Conservation (phyloP, 306 rosid genomes). For the Cicer bijugum region DNA sequence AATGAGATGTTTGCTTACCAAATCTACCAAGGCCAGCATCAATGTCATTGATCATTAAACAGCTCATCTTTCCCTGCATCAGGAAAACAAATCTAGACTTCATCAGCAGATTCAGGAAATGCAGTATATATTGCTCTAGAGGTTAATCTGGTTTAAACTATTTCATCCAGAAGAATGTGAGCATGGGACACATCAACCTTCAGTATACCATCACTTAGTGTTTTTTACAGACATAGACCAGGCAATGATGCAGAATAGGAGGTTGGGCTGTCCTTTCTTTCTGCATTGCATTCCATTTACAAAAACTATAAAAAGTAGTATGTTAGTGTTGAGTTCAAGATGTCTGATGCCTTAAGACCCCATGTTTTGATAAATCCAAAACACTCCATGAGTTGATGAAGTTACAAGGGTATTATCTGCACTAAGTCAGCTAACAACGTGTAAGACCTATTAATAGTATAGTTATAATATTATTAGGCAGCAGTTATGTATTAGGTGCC, state of each 20-base stretch:
- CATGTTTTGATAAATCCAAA: background rate
- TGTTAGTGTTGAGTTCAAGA: conserved; percentile 3
- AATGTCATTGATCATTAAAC: conserved; percentile 95
- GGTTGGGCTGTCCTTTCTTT: conserved; percentile 2
- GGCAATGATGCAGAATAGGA: conserved; percentile 6
- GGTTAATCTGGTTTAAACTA: conserved; percentile 25
- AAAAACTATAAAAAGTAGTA: conserved; percentile 5
- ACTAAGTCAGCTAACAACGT: background rate
- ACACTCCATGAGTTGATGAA: background rate
- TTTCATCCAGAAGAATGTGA: conserved; percentile 33
- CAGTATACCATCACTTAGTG: background rate
- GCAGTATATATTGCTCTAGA: conserved; percentile 17
- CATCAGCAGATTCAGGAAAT: conserved; percentile 39
- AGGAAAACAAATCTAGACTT: conserved; percentile 43
- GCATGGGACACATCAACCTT: conserved; percentile 21
- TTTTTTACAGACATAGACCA: conserved; percentile 21
- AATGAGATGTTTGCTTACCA: conserved; percentile 59
- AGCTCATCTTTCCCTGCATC: conserved; percentile 91
- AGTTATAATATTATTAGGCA: no score
- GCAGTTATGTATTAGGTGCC: no score
- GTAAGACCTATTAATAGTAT: no score
- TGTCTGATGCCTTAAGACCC: background rate
- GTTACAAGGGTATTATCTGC: background rate
- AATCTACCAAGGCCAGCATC: conserved; percentile 99
- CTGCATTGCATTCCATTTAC: conserved; percentile 9